phyloP scores from a whole-genome alignment of 768 basidiomycete species.

The Russula virescens region DNA sequence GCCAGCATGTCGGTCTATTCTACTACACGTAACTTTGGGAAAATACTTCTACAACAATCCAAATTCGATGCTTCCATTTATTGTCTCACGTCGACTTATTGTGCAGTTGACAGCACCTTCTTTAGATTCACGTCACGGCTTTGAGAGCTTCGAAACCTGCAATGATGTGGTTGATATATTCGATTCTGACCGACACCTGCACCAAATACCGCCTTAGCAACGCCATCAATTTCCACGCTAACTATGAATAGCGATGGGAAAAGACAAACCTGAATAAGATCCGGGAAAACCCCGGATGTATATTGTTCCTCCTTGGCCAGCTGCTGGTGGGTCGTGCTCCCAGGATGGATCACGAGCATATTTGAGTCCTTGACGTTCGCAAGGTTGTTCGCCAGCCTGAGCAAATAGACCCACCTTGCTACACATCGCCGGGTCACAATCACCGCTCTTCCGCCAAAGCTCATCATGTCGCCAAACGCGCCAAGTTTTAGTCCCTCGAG shows the following conservation, averaged over 20 bases:
- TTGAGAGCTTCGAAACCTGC: slow-evolving; percentile 39
- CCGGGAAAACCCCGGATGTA: slow-evolving; percentile 65
- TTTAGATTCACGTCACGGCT: slow-evolving; percentile 21
- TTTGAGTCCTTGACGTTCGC: slow-evolving; percentile 79
- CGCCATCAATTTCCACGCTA: background rate
- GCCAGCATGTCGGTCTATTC: too few species aligned
- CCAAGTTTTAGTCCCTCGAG: slow-evolving; percentile 49
- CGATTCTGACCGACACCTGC: slow-evolving; percentile 40
- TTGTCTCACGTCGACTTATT: too few species aligned
- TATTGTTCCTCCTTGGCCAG: slow-evolving; percentile 54
- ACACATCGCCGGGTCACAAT: slow-evolving; percentile 38
- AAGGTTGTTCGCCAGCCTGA: slow-evolving; percentile 67
- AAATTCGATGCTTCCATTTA: too few species aligned
- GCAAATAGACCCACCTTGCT: slow-evolving; percentile 60
- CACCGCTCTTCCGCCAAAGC: slow-evolving; percentile 68
- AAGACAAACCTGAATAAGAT: slow-evolving; percentile 59
- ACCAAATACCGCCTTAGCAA: background rate
- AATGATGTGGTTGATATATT: slow-evolving; percentile 40
- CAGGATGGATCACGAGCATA: slow-evolving; percentile 75
- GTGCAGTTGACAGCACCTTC: too few species aligned
- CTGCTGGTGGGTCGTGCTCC: slow-evolving; percentile 72
- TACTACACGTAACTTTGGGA: too few species aligned
- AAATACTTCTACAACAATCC: too few species aligned
- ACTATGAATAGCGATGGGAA: background rate
- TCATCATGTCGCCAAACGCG: slow-evolving; percentile 66